Evolutionary conservation across 257 asterid species (phyloP).

Genomic region (Jacaranda copaia): DNA sequence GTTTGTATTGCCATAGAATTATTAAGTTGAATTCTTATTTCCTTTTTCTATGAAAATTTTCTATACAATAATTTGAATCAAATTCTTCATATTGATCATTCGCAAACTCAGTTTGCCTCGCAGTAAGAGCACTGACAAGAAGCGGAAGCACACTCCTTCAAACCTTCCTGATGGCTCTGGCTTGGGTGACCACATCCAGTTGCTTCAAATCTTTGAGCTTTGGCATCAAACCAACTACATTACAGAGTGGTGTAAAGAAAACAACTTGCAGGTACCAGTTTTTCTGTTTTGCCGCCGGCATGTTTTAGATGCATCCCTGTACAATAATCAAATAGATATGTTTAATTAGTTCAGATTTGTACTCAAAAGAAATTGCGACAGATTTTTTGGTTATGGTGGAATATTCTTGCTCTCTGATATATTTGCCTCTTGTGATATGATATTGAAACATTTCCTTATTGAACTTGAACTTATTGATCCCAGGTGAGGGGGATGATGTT

Average conservation of each 20-base stretch:
- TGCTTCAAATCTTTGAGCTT: slow-evolving; percentile 86
- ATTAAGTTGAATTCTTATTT: no score
- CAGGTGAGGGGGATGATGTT: slow-evolving; percentile 95
- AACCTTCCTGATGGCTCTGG: slow-evolving; percentile 95
- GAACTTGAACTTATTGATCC: slow-evolving; percentile 43
- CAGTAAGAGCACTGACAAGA: slow-evolving; percentile 71
- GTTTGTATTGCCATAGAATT: background rate
- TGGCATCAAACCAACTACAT: slow-evolving; percentile 81
- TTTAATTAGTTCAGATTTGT: slow-evolving; percentile 21
- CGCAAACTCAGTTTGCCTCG: slow-evolving; percentile 26
- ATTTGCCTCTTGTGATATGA: background rate
- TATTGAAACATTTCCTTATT: slow-evolving; percentile 17
- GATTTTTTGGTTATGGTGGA: slow-evolving; percentile 22
- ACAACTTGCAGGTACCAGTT: slow-evolving; percentile 77
- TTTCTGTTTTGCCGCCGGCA: background rate
- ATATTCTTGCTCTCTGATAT: slow-evolving; percentile 6
- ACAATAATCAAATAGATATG: background rate
- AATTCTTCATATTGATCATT: slow-evolving; percentile 19
- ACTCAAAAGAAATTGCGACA: slow-evolving; percentile 1
- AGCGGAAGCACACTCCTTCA: slow-evolving; percentile 80
- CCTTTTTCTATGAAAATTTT: no score
- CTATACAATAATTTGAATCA: background rate
- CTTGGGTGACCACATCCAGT: slow-evolving; percentile 95
- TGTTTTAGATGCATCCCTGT: background rate
- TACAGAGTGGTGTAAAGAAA: slow-evolving; percentile 81